Evolutionary conservation across 129 eudicot species (phyloP), one percentile per base, ranked within the genome.

Genomic region (Escallonia rubra): DNA sequence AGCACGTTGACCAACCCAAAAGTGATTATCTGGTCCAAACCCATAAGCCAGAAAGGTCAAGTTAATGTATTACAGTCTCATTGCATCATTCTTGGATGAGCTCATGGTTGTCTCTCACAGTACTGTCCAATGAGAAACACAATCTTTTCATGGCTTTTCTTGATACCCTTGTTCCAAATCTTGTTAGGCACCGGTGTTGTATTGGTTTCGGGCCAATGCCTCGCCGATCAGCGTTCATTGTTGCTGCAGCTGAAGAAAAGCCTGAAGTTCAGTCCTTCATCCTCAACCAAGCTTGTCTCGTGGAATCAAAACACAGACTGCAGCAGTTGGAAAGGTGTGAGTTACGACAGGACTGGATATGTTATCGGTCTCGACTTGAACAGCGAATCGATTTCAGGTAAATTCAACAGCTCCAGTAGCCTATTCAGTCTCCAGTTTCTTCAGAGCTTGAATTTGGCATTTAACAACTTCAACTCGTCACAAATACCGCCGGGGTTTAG

Each of bases 301-400:
- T 89, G 92, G 96, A 76, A 73, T 34, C 50, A 57, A 38, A 70
- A 43, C 56, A 11, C 40, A 13, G 87, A 89, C 46, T 88, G 92
- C 48, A n/a, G 14, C 4, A 0, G 0, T 23, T 82, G 89, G 91
- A 43, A 13, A 12, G 91, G 91, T 50, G 83, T 85, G 5, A 72
- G 0, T 38, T 80, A 86, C 69, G 72, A 69, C 41, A 10, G 0
- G 1, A 57, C 55, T 4, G 90, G 96, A 5, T 75, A 53, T 14
- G 82, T 89, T 5, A 61, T 64, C 39, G 74, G 79, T 23, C 76
- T 89, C 43, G 88, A 83, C 14, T 80, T 83, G 10, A 70, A 72
- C 50, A 65, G 46, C 3, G 86, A 86, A 60, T 13, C 59, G 0
- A 78, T 85, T 2, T 70, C 44, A 4, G 61, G 44, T 14, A 85